Evolutionary conservation across 805 yeast genomes (phyloP), one percentile per base, ranked within the genome.

Genomic region (Yueomyces sinensis): DNA sequence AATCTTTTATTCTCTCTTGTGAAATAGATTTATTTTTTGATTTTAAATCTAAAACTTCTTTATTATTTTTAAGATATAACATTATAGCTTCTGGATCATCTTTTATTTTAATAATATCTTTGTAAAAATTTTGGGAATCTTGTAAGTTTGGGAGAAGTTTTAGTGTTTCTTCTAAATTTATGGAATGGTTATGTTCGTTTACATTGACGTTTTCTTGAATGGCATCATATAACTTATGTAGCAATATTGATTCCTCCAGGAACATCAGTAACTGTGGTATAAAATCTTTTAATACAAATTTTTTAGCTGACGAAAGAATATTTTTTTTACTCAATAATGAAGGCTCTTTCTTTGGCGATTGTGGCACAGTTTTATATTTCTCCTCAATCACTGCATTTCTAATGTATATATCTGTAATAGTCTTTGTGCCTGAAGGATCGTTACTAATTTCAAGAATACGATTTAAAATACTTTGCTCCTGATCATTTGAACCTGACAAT

Each of bases 331-430:
- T 57, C 24, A 63, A 46, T 14, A 62, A 37, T 0, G 65, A 53
- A 4, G 60, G 41, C 9, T 52, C 56, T 24, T 57, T 55, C 30
- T 49, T 53, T 4, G 61, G 62, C 4, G 62, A 55, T 27, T 44
- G 42, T 3, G 52, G 47, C 2, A 44, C 48, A 7, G 43, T 43
- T 33, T 47, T 50, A 27, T 44, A 42, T 18, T 40, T 31, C 28
- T 45, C 47, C 13, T 34, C 27, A 29, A 51, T 24, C 3, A 63
- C 47, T 20, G 63, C 51, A 37, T 63, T 63, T 37, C 69, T 46
- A 6, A 58, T 50, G 32, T 62, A 63, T 9, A 62, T 41, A 39
- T 63, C 69, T 5, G 66, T 63, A 5, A 63, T 61, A 1, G 67
- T 58, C 18, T 51, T 46, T 6, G 54, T 49, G 0, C 68, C 69